phyloP scores from a whole-genome alignment of 768 basidiomycete species.

The Favolaschia claudopus region DNA sequence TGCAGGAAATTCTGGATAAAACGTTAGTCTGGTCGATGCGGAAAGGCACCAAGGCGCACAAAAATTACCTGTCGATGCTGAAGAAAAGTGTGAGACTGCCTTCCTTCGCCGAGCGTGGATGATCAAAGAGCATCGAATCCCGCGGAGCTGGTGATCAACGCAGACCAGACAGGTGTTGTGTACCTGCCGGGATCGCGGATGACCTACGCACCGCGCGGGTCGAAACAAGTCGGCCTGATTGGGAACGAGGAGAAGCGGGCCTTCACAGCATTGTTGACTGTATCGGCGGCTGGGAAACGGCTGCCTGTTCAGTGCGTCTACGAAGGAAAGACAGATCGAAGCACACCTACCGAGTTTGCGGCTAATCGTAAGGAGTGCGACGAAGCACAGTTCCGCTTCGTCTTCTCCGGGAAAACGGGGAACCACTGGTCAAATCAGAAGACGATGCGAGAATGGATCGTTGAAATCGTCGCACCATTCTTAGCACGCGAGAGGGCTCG shows the following conservation, averaged over 20 bases:
- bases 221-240: conserved; percentile 24
- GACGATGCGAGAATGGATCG: conserved; percentile 29
- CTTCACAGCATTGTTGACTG: conserved; percentile 38
- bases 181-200: conserved; percentile 15
- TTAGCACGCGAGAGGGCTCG: conserved; percentile 3
- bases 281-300: conserved; percentile 29
- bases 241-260: conserved; percentile 33
- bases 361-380: conserved; percentile 5
- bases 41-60: conserved; percentile 35
- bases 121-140: conserved; percentile 28
- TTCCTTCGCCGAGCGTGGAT: conserved; percentile 20
- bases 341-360: conserved; percentile 10
- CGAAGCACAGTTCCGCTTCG: conserved; percentile 20
- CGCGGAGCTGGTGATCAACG: conserved; percentile 29
- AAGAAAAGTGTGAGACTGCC: conserved; percentile 16
- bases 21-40: conserved; percentile 30
- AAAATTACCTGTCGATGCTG: conserved; percentile 33
- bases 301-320: conserved; percentile 42
- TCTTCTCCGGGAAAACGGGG: conserved; percentile 24
- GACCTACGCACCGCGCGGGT: conserved; percentile 23
- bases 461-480: conserved; percentile 29
- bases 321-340: conserved; percentile 24
- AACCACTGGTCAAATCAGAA: conserved; percentile 31
- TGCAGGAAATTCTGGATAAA: conserved; percentile 26
- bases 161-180: conserved; percentile 37